phyloP scores from a whole-genome alignment of 345 rosid species.

The Camelina sativa region DNA sequence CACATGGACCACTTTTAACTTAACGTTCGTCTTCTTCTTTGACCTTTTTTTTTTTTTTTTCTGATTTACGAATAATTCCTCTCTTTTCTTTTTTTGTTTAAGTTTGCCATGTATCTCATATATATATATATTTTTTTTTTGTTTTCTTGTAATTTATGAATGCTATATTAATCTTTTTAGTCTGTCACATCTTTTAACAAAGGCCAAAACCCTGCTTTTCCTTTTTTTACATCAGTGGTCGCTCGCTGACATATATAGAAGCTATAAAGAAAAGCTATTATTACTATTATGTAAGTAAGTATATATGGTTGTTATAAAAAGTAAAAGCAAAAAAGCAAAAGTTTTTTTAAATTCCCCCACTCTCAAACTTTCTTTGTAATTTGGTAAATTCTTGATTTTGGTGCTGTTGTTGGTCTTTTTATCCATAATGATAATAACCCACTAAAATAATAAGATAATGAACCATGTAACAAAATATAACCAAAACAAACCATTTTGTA shows the following conservation, averaged over 20 bases:
- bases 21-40: constrained; percentile 33
- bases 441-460: too few species aligned
- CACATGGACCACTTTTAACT: constrained; percentile 36
- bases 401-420: too few species aligned
- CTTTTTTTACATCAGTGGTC: constrained; percentile 45
- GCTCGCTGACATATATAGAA: constrained; percentile 43
- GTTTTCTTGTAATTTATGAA: not conserved
- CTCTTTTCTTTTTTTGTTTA: not conserved
- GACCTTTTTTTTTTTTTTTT: constrained; percentile 36
- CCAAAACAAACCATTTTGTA: not conserved
- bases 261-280: constrained; percentile 41
- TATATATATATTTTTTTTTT: not conserved
- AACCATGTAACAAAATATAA: not conserved
- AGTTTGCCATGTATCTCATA: not conserved
- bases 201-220: constrained; percentile 46
- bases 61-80: constrained; percentile 18
- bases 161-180: not conserved
- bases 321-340: constrained; percentile 40
- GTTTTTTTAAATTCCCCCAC: too few species aligned
- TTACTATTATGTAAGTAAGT: not conserved
- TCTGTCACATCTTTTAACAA: constrained; percentile 49
- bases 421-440: too few species aligned
- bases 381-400: too few species aligned
- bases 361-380: too few species aligned
- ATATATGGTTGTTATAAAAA: constrained; percentile 36